A percentile compares a stretch with the other conserved stretches of the same genome.
Conservation (phyloP, 2,329 filamentous ascomycete genomes). For the Clonostachys byssicola region DNA sequence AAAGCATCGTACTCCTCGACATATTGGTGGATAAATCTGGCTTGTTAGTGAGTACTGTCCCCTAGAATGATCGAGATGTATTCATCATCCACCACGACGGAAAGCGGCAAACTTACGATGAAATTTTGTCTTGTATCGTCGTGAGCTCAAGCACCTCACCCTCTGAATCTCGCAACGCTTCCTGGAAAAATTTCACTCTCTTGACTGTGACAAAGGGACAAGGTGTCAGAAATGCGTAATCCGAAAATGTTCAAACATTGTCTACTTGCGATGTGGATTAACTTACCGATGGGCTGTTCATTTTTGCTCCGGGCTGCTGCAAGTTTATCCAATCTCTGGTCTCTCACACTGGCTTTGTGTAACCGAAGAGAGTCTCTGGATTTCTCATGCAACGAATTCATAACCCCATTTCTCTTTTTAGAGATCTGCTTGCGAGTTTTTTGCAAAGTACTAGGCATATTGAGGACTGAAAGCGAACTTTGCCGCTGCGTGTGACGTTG, state of each 20-base stretch:
- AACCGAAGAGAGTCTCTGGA: slow-evolving; percentile 82
- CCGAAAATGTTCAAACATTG: too few species aligned
- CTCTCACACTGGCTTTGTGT: slow-evolving; percentile 73
- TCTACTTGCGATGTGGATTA: background rate
- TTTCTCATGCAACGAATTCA: slow-evolving; percentile 78
- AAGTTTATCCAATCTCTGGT: slow-evolving; percentile 76
- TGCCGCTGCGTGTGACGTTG: too few species aligned
- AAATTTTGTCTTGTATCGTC: slow-evolving; percentile 57
- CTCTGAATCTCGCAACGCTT: slow-evolving; percentile 48
- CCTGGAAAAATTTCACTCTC: slow-evolving; percentile 61
- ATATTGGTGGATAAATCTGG: slow-evolving; percentile 56
- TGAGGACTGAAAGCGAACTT: slow-evolving; percentile 10
- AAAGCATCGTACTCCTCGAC: slow-evolving; percentile 65
- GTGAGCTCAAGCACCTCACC: slow-evolving; percentile 44
- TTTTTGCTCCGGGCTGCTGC: slow-evolving; percentile 66
- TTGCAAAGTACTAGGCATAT: slow-evolving; percentile 71
- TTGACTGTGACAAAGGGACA: slow-evolving; percentile 16
- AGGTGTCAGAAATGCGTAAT: background rate
- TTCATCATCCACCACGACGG: background rate
- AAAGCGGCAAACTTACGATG: slow-evolving; percentile 40
- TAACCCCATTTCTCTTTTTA: slow-evolving; percentile 76
- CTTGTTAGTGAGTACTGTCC: background rate
- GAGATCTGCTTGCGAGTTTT: slow-evolving; percentile 88
- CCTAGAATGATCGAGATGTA: too few species aligned
- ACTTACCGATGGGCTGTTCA: slow-evolving; percentile 69